These are phyloP conservation scores for Aspergillus nomiae DNA, from an alignment of 2,329 filamentous ascomycete genomes.

Conservation along the genomic window DNA sequence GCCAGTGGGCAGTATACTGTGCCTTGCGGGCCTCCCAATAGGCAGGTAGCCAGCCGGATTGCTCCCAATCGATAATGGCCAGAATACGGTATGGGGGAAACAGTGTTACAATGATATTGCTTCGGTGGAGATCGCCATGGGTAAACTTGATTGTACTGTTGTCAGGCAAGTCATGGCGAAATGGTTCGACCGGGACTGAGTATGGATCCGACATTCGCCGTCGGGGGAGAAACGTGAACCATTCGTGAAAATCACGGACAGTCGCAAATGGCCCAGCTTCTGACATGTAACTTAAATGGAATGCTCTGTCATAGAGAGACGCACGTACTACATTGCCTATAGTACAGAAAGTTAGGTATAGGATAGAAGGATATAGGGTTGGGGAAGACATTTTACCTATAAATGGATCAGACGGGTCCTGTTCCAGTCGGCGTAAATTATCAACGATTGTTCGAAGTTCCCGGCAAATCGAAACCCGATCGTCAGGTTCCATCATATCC, in stretches of 20 bases:
- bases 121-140: constrained; percentile 38
- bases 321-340: constrained; percentile 20
- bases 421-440: constrained; percentile 28
- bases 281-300: constrained; percentile 18
- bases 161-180: constrained; percentile 32
- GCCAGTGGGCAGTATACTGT: constrained; percentile 21
- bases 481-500: constrained; percentile 21
- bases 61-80: constrained; percentile 35
- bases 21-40: constrained; percentile 38
- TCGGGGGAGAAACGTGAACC: constrained; percentile 30
- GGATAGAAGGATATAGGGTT: neutral
- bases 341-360: constrained; percentile 1
- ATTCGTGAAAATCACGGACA: constrained; percentile 35
- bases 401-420: constrained; percentile 28
- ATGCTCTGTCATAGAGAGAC: constrained; percentile 27
- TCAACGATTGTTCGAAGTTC: constrained; percentile 22
- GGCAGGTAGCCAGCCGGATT: constrained; percentile 33
- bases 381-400: constrained; percentile 20
- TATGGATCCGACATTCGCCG: constrained; percentile 27
- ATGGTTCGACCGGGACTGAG: constrained; percentile 28
- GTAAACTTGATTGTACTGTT: constrained; percentile 36
- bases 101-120: constrained; percentile 34
- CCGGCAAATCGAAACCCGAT: constrained; percentile 16
- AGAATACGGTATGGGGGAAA: constrained; percentile 21
- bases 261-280: constrained; percentile 33